Conservation (phyloP, 2,329 filamentous ascomycete species). For the Bipolaris gigantea region DNA sequence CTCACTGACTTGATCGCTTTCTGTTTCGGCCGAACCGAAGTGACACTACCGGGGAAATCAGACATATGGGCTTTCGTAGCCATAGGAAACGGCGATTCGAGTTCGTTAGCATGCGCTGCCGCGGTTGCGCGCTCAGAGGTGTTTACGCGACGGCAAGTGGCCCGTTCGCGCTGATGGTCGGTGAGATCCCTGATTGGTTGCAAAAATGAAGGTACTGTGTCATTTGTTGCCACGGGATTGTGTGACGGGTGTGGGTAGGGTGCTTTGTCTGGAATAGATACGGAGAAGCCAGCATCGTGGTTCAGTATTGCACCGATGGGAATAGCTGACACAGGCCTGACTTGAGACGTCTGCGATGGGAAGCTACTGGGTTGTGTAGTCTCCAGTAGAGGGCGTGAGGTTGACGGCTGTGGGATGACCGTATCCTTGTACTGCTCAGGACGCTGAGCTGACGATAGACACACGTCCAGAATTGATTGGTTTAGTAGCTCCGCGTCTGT, state of each 20-base stretch:
- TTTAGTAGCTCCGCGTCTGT: not conserved
- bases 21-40: not conserved
- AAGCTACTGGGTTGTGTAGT: not conserved
- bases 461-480: not conserved
- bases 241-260: not conserved
- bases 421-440: not conserved
- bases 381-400: not conserved
- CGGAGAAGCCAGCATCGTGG: not conserved
- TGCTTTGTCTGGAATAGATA: not conserved
- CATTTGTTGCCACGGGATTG: not conserved
- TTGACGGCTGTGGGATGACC: not conserved
- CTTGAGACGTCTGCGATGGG: not conserved
- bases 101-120: not conserved
- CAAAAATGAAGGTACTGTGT: not conserved
- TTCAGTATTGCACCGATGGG: not conserved
- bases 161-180: conserved; percentile 13
- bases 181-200: conserved; percentile 12
- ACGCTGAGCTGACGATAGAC: not conserved
- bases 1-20: conserved; percentile 12
- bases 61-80: not conserved
- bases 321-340: not conserved
- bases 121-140: conserved; percentile 5
- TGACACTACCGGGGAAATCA: not conserved
- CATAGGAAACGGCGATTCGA: not conserved
- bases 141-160: conserved; percentile 10